Conservation (phyloP, 441 rosid genomes). For the Codiaeum variegatum region DNA sequence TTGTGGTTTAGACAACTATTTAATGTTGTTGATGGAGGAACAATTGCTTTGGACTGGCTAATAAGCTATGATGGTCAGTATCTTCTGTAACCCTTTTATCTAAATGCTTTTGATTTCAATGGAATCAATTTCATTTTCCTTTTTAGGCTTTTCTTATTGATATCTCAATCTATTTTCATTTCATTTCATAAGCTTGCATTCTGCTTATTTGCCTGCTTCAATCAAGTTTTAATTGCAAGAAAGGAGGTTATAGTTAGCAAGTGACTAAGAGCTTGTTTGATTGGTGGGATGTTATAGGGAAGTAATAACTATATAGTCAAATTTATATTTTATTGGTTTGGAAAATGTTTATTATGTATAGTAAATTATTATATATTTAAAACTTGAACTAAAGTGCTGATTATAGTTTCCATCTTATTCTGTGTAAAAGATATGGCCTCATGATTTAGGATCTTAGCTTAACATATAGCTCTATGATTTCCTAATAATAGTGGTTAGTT, state of each 20-base stretch:
- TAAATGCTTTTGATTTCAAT: background rate
- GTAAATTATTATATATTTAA: too few species aligned
- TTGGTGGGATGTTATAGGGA: too few species aligned
- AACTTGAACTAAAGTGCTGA: too few species aligned
- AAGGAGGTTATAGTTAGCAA: background rate
- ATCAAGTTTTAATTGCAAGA: background rate
- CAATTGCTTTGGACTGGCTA: conserved; percentile 55
- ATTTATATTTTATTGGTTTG: too few species aligned
- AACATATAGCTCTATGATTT: background rate
- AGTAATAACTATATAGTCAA: too few species aligned
- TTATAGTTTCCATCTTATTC: too few species aligned
- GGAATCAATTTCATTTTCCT: background rate
- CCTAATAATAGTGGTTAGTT: background rate
- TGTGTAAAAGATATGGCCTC: background rate
- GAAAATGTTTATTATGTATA: too few species aligned
- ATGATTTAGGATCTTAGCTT: background rate
- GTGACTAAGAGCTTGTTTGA: background rate
- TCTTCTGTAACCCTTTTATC: background rate
- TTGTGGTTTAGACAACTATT: conserved; percentile 34
- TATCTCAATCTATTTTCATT: background rate
- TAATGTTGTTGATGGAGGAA: conserved; percentile 44
- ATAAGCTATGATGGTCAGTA: conserved; percentile 34
- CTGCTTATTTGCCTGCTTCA: background rate
- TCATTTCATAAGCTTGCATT: background rate
- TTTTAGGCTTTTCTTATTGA: background rate